Base-by-base conservation (phyloP, 2,329 filamentous ascomycete species). In the Pseudodiploospora longispora region DNA sequence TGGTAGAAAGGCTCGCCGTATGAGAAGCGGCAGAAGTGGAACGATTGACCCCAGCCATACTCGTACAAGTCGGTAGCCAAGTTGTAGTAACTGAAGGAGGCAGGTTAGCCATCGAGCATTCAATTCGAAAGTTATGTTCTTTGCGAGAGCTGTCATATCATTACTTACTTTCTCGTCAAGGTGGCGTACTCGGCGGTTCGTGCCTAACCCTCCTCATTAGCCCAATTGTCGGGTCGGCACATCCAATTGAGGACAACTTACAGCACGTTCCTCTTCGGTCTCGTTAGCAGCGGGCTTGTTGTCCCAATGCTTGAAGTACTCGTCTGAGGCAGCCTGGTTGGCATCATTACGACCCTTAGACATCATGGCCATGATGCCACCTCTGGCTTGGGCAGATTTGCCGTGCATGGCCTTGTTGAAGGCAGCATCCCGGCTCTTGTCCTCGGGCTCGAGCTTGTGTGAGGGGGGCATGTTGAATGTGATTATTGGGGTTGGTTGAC, bases 281-380 rank as follows among this genome's bases (percentile, higher is more conserved):
- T 98, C 93, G 38, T 83, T 77, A 51, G 76, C 81, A 37, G 72
- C 85, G 38, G 71, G 68, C 70, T 94, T 89, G 72, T 91, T 85
- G 67, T 95, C 88, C 86, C 87, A 95, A 65, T 95, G 89, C 76
- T 94, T 94, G 74, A 95, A 95, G 70, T 95, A 95, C 65, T 94
- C 87, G 60, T 94, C 87, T 30, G 90, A 78, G 40, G 88, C 88
- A 43, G 83, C 83, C 63, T 88, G 80, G 61, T 94, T 86, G 6
- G 88, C 87, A 9, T 46, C 46, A 30, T 72, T 60, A 30, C 58
- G 52, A 65, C 93, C 83, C 73, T 98, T 98, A 63, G 75, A 74
- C 59, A 95, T 73, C 82, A 96, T 90, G 58, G 91, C 87, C 55
- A 79, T 71, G 57, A 96, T 78, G 54, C 87, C 87, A 59, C 84